Percentiles rank a stretch among this genome's conserved stretches.
Conservation (phyloP, 2,329 filamentous ascomycete species). For the Ophiobolus disseminans region DNA sequence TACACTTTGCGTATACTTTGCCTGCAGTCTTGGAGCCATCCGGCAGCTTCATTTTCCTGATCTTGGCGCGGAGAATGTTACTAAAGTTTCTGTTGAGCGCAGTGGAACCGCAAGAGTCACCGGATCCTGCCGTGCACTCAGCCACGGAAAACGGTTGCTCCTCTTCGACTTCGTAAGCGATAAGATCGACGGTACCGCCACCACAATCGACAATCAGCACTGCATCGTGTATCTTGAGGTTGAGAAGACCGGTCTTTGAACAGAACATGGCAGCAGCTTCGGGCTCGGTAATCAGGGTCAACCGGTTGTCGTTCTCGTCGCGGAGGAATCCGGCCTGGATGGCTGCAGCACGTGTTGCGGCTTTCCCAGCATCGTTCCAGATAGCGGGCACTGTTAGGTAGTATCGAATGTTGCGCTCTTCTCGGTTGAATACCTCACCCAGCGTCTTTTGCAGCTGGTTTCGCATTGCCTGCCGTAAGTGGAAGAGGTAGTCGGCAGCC, state of each 20-base stretch:
- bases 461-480: constrained; percentile 95
- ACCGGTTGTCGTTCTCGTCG: constrained; percentile 95
- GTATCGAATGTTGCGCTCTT: constrained; percentile 97
- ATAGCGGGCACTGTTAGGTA: constrained; percentile 99
- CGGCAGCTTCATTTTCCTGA: constrained; percentile 98
- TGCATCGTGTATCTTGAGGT: constrained; percentile 98
- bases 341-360: constrained; percentile 91
- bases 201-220: constrained; percentile 97
- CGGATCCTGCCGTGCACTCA: constrained; percentile 95
- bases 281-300: constrained; percentile 94
- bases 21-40: constrained; percentile 97
- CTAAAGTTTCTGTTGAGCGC: constrained; percentile 98
- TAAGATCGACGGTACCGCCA: constrained; percentile 97
- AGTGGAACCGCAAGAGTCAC: constrained; percentile 97
- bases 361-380: constrained; percentile 99
- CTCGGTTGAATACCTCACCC: constrained; percentile 95
- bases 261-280: constrained; percentile 98
- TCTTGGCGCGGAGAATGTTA: constrained; percentile 96
- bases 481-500: constrained; percentile 98
- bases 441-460: constrained; percentile 94
- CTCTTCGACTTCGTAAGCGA: constrained; percentile 98
- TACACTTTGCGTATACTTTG: constrained; percentile 97
- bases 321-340: constrained; percentile 96
- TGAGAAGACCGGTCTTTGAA: constrained; percentile 93
- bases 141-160: constrained; percentile 96